Evolutionary conservation across 345 rosid species (phyloP), one percentile per base, ranked within the genome.

Genomic region (Sisymbrium irio): DNA sequence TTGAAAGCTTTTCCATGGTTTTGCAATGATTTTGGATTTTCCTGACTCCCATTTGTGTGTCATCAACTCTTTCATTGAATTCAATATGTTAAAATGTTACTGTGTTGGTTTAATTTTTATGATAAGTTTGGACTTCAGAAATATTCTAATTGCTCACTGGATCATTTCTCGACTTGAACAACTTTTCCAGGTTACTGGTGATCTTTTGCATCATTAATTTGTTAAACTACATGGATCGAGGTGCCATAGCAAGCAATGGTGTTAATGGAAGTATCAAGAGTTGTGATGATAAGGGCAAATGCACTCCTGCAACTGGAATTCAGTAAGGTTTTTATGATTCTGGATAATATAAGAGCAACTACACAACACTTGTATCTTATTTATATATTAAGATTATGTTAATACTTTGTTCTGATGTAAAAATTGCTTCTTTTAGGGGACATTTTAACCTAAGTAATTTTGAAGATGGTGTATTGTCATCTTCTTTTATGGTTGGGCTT

Each of bases 401-500:
- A n/a, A n/a, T 5, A n/a, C 13, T 56, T 15, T 4, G 4, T 2
- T 32, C 17, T 46, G 20, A 49, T 60, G 9, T 59, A 22, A 6
- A 45, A 11, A 0, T 25, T 47, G 42, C 15, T 22, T 67, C 0
- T 75, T 78, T 32, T 81, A 91, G 96, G 81, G 98, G 97, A 61
- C 88, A 84, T 50, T 94, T 87, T 64, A 64, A 82, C 62, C 80
- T 94, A 81, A 89, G 75, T 77, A 87, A 94, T 76, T 91, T 94
- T 41, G 82, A 94, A 72, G 97, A 94, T 85, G 98, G 98, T 70
- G 85, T 88, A 27, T 77, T 94, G 35, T 94, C 98, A 50, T 94
- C 96, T 58, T 96, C 97, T 20, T 94, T 88, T 75, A 89, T 91
- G 97, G 97, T 94, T 79, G 97, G 95, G 35, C 93, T 94, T 78